A percentile compares a stretch with the other conserved stretches of the same genome.
phyloP scores from a whole-genome alignment of 202 grass and related monocot species.

The Zizania palustris region DNA sequence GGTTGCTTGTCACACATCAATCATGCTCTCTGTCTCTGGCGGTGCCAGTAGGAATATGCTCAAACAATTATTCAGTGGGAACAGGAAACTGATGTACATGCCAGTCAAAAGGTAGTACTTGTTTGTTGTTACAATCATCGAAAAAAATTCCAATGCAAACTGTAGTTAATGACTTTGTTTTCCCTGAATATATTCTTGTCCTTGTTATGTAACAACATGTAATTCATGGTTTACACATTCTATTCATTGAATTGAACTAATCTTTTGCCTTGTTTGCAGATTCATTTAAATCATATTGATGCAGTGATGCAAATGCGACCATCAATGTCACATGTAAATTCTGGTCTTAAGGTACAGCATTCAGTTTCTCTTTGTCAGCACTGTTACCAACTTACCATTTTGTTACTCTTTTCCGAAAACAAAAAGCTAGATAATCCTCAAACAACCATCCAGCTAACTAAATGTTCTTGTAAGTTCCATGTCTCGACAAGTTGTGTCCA shows the following conservation, averaged over 20 bases:
- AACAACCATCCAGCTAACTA: not conserved
- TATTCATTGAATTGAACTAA: constrained; percentile 23
- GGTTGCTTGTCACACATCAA: not conserved
- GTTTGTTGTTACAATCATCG: not conserved
- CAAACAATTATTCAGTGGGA: not conserved
- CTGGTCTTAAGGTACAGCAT: constrained; percentile 38
- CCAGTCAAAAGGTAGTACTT: not conserved
- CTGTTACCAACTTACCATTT: constrained; percentile 22
- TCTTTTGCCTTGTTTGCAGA: constrained; percentile 52
- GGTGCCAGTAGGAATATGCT: not conserved
- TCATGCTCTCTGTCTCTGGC: not conserved
- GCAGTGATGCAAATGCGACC: constrained; percentile 73
- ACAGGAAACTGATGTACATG: constrained; percentile 17
- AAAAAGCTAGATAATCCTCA: constrained; percentile 14
- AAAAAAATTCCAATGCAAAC: constrained; percentile 9
- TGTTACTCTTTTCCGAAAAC: constrained; percentile 10
- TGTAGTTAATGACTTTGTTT: constrained; percentile 14
- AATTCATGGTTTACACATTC: not conserved
- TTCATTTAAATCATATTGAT: constrained; percentile 87
- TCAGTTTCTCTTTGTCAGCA: not conserved
- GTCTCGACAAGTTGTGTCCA: not conserved
- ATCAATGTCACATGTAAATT: constrained; percentile 54
- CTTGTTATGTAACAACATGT: constrained; percentile 1
- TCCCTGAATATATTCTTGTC: constrained; percentile 20
- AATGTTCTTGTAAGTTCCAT: constrained; percentile 19